Percentiles rank a stretch among this genome's conserved stretches.
Evolutionary conservation across 2,329 filamentous ascomycete genomes (phyloP).

Genomic region (Seiridium cupressi): DNA sequence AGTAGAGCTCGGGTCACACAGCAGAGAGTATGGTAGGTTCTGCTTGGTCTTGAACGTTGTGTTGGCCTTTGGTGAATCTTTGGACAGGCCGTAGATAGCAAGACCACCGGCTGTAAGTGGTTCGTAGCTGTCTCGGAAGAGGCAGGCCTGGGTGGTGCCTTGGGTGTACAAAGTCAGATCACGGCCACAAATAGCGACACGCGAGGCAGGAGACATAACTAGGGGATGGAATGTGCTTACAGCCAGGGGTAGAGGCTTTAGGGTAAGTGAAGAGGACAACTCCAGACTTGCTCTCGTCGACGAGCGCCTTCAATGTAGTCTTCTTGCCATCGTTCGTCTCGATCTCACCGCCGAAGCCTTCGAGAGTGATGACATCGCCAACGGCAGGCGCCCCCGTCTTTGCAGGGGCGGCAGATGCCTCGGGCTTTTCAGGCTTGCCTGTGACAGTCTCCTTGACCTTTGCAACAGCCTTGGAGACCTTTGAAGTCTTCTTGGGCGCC

Average conservation of each 20-base stretch:
- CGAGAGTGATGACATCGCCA: conserved; percentile 55
- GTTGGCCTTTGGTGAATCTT: conserved; percentile 87
- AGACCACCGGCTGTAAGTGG: conserved; percentile 76
- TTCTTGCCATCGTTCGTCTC: conserved; percentile 82
- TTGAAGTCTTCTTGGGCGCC: conserved; percentile 40
- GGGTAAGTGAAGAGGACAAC: conserved; percentile 96
- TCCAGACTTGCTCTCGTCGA: conserved; percentile 79
- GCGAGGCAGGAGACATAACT: background rate
- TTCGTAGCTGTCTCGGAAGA: conserved; percentile 84
- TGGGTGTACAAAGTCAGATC: conserved; percentile 16
- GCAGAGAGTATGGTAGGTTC: conserved; percentile 80
- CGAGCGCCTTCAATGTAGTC: conserved; percentile 75
- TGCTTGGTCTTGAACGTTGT: conserved; percentile 91
- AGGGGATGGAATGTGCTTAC: conserved; percentile 57
- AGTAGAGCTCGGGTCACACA: conserved; percentile 75
- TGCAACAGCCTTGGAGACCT: conserved; percentile 32
- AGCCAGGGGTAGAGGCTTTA: conserved; percentile 89
- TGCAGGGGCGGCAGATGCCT: conserved; percentile 25
- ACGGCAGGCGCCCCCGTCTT: conserved; percentile 44
- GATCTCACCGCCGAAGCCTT: conserved; percentile 67
- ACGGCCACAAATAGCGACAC: background rate
- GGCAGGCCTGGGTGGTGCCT: conserved; percentile 92
- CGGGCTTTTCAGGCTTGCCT: conserved; percentile 21
- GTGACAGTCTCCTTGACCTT: conserved; percentile 36
- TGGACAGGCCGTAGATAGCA: conserved; percentile 85